Conservation (phyloP, 306 rosid genomes). For the Dicorynia guianensis region DNA sequence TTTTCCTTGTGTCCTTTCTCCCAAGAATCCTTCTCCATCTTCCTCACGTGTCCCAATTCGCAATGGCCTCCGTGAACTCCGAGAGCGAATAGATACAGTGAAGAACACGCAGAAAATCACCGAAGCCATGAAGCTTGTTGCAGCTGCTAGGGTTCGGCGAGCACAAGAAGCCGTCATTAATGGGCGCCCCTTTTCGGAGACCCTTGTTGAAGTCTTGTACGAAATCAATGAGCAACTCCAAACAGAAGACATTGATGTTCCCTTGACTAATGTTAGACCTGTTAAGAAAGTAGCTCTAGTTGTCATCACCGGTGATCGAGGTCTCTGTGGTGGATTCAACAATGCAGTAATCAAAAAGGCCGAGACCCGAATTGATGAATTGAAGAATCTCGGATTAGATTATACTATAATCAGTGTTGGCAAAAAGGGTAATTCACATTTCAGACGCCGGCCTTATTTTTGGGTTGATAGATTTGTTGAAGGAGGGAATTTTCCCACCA, state of each 20-base stretch:
- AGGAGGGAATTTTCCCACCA: constrained; percentile 53
- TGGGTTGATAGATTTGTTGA: constrained; percentile 60
- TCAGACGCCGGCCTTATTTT: constrained; percentile 40
- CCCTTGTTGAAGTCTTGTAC: constrained; percentile 59
- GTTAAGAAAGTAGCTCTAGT: constrained; percentile 67
- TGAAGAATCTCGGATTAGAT: constrained; percentile 57
- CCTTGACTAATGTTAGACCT: constrained; percentile 55
- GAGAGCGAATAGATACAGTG: constrained; percentile 59
- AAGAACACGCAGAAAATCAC: constrained; percentile 72
- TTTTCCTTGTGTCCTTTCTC: neutral
- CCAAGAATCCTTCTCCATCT: constrained; percentile 14
- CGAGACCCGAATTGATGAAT: constrained; percentile 49
- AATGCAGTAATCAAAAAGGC: constrained; percentile 57
- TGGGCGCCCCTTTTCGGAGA: constrained; percentile 70
- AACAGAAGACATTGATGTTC: constrained; percentile 57
- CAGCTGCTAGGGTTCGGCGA: constrained; percentile 80
- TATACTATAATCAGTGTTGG: constrained; percentile 72
- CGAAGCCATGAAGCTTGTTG: constrained; percentile 80
- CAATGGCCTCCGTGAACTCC: constrained; percentile 63
- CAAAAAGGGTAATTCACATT: constrained; percentile 70
- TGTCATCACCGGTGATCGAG: constrained; percentile 67
- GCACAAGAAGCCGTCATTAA: constrained; percentile 84
- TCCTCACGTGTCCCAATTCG: constrained; percentile 30
- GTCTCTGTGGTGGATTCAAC: constrained; percentile 83
- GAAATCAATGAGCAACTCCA: constrained; percentile 62